Base-by-base conservation (phyloP, 2,329 filamentous ascomycete genomes). In the Xylaria digitata region DNA sequence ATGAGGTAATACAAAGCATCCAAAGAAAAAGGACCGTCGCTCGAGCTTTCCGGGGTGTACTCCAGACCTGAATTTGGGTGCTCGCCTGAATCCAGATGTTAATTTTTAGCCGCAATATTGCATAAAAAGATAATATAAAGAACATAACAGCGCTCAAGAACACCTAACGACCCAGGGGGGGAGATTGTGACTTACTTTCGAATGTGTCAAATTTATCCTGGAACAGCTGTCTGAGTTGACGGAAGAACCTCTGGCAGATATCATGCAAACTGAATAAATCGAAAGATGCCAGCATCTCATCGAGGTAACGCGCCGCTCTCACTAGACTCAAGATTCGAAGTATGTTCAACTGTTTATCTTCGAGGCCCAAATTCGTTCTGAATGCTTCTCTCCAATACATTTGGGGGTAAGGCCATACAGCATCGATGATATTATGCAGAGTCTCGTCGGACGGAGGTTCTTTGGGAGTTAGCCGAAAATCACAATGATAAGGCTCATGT, bases 211-310 rank as follows among this genome's bases (percentile, higher is more conserved):
- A 58, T 13, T 15, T 61, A 0, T 45, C 17, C 4, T 2, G 21
- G n/a, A 45, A 26, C 6, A 2, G 21, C 5, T 34, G 1, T 23
- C 55, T 68, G 40, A 68, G 46, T 19, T 2, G 21, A 21, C 19
- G 13, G 13, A 68, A 66, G n/a, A 68, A 57, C 2, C 37, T 32
- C 13, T 56, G 15, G 32, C 66, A 68, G n/a, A 8, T 30, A 9
- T 66, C 54, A 37, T 66, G 34, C 58, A 68, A 63, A 0, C 3
- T 26, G 49, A 60, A 55, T 54, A 58, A 68, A 42, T 63, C 49
- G 49, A 68, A 65, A 8, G 32, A 50, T 1, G 34, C n/a, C 23
- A 60, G 3, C 15, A 6, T 15, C 19, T 63, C 66, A 13, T 68
- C 54, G 0, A 17, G 7, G 2, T 34, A 7, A 26, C 54, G 15